phyloP scores from a whole-genome alignment of 1,284 basidiomycete genomes.

The Cryptococcus sp. region DNA sequence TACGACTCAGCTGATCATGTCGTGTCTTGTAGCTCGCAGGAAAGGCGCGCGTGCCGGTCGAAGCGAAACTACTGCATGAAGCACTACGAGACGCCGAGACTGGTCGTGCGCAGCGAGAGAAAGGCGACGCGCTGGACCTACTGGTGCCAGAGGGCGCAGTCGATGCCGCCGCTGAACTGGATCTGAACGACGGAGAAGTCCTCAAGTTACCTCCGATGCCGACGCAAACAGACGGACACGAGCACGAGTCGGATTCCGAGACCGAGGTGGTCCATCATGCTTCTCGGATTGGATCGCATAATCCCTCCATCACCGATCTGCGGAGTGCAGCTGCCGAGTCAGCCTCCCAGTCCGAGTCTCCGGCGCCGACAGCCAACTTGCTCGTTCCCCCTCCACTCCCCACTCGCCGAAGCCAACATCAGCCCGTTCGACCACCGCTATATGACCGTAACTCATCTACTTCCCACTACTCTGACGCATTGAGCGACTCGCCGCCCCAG shows the following conservation, averaged over 20 bases:
- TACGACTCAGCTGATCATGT: background rate
- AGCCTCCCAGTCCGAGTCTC: background rate
- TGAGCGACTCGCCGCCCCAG: slow-evolving; percentile 4
- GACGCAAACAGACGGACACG: slow-evolving; percentile 45
- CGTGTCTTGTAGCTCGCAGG: slow-evolving; percentile 44
- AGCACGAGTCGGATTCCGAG: slow-evolving; percentile 46
- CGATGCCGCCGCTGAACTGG: slow-evolving; percentile 11
- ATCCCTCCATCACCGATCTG: slow-evolving; percentile 10
- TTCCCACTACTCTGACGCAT: slow-evolving; percentile 26
- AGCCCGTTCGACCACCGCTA: slow-evolving; percentile 14
- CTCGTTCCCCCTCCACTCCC: background rate
- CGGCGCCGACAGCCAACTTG: background rate
- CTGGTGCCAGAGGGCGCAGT: slow-evolving; percentile 27
- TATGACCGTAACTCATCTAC: slow-evolving; percentile 17
- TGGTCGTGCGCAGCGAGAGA: slow-evolving; percentile 55
- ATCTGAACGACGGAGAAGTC: slow-evolving; percentile 51
- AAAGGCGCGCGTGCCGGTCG: slow-evolving; percentile 54
- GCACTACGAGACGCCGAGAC: slow-evolving; percentile 58
- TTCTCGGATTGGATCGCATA: slow-evolving; percentile 13
- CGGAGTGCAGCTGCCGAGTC: background rate
- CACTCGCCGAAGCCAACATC: background rate
- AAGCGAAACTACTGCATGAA: slow-evolving; percentile 52
- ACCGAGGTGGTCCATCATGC: slow-evolving; percentile 33
- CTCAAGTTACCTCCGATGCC: slow-evolving; percentile 56
- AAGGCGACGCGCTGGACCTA: slow-evolving; percentile 46